These are phyloP conservation scores for Groenewaldozyma tartarivorans DNA, from an alignment of 805 yeast species.

Conservation along the genomic window DNA sequence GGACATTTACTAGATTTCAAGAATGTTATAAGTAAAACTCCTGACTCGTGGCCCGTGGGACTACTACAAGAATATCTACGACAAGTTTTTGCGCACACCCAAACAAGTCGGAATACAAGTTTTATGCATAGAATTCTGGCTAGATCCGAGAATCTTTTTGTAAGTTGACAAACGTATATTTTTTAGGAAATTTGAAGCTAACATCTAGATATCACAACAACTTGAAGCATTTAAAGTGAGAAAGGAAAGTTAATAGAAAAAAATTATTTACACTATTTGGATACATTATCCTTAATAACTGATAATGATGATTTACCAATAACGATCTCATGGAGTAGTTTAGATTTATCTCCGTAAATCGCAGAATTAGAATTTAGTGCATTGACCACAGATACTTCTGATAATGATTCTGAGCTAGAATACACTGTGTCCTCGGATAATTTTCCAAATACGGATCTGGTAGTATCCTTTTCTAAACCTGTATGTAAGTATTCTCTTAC, in stretches of 20 bases:
- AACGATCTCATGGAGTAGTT: slow-evolving; percentile 2
- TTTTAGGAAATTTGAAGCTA: neutral
- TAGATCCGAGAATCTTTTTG: slow-evolving; percentile 13
- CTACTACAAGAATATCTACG: slow-evolving; percentile 19
- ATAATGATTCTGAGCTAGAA: neutral
- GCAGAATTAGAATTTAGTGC: slow-evolving; percentile 3
- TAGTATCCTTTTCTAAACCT: neutral
- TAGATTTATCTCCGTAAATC: neutral
- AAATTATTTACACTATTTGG: slow-evolving; percentile 4
- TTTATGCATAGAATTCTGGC: slow-evolving; percentile 12
- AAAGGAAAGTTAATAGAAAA: slow-evolving; percentile 1
- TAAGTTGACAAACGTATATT: slow-evolving; percentile 7
- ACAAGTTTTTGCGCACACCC: slow-evolving; percentile 9
- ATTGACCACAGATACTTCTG: neutral
- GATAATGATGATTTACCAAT: slow-evolving; percentile 4
- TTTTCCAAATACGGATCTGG: neutral
- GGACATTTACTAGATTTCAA: slow-evolving; percentile 22
- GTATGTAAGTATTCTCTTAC: neutral
- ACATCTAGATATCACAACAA: neutral
- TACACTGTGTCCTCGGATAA: neutral
- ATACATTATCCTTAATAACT: neutral
- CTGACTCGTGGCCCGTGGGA: slow-evolving; percentile 27
- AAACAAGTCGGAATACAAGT: slow-evolving; percentile 15
- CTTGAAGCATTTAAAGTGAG: neutral
- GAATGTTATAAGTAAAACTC: slow-evolving; percentile 21